Conservation (phyloP, 1,284 basidiomycete species). For the Malassezia japonica region DNA sequence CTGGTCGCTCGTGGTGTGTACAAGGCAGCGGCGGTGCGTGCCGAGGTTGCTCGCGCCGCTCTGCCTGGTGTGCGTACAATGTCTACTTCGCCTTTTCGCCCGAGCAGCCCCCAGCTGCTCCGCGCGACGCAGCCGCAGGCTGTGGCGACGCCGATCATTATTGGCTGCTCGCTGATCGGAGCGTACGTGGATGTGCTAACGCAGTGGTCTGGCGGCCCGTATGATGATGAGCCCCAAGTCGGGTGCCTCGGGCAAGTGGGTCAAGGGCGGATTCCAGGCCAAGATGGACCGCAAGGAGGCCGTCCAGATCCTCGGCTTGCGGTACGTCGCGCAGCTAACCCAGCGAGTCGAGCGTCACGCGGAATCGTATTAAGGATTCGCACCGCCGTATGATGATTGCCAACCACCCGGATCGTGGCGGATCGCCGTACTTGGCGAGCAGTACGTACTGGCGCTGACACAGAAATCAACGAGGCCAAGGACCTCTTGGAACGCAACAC, state of each 20-base stretch:
- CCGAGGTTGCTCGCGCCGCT: slow-evolving; percentile 2
- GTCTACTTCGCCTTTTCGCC: slow-evolving; percentile 24
- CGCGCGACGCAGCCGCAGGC: slow-evolving; percentile 21
- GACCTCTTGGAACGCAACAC: slow-evolving; percentile 40
- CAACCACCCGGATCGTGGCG: slow-evolving; percentile 92
- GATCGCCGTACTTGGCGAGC: slow-evolving; percentile 90
- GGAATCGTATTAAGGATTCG: slow-evolving; percentile 47
- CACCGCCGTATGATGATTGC: slow-evolving; percentile 49
- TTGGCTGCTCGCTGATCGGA: slow-evolving; percentile 34
- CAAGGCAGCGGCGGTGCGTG: too few species aligned
- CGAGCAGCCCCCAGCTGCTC: slow-evolving; percentile 19
- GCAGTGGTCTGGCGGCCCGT: slow-evolving; percentile 31
- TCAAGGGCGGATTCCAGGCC: slow-evolving; percentile 81
- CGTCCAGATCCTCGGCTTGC: slow-evolving; percentile 74
- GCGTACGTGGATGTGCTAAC: slow-evolving; percentile 15
- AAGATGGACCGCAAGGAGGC: slow-evolving; percentile 97
- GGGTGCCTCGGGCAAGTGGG: slow-evolving; percentile 63
- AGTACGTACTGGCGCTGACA: slow-evolving; percentile 48
- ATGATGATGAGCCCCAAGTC: slow-evolving; percentile 32
- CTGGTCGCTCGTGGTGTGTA: too few species aligned
- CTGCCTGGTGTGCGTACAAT: slow-evolving; percentile 1
- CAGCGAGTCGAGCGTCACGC: slow-evolving; percentile 18
- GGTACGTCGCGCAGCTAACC: slow-evolving; percentile 15
- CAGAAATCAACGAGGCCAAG: slow-evolving; percentile 48
- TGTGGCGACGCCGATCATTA: slow-evolving; percentile 34